Base-by-base conservation (phyloP, 2,329 filamentous ascomycete species). In the Cytospora piceae region DNA sequence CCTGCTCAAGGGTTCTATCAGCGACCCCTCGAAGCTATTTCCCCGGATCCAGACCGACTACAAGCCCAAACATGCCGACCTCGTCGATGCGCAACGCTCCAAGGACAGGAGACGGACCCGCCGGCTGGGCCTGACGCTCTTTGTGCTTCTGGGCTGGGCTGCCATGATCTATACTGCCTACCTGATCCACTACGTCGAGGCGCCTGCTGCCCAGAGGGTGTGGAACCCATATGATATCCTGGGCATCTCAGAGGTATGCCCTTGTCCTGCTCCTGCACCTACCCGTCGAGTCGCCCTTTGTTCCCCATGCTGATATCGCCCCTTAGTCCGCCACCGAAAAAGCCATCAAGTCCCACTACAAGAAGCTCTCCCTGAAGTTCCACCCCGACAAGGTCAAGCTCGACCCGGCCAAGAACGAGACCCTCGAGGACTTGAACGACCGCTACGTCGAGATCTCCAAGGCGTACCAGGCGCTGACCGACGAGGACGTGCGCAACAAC, bases 211-310 rank as follows among this genome's bases (percentile, higher is more conserved):
- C 34, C 85, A 88, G 57, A 93, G 95, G 80, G 85, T 97, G 65
- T 99, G 94, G 92, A 96, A 99, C 79, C 95, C 95, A 1, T 99
- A 98, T 80, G 92, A 96, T 71, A 96, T 99, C 72, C 81, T 99
- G 65, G 92, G 92, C 55, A 85, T 99, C 64, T 87, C 91, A 71
- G 91, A 94, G 78, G 90, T 93, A 81, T 72, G 84, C 68, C 59
- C 39, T 42, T 20, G 8, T 42, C 17, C 15, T 51, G 11, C 34
- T 4, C 34, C 34, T 57, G 59, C 64, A 58, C 39, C 14, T 55
- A 39, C 7, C 20, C 73, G 60, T 14, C 32, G 9, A 12, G 9
- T 49, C 15, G 9, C 37, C 59, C 68, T 32, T 22, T 20, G 58
- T 61, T 24, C 65, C 37, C 20, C 37, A 60, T 67, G 49, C 63